Evolutionary conservation across 2,329 filamentous ascomycete species (phyloP).

Genomic region (Cladosporium sp.): DNA sequence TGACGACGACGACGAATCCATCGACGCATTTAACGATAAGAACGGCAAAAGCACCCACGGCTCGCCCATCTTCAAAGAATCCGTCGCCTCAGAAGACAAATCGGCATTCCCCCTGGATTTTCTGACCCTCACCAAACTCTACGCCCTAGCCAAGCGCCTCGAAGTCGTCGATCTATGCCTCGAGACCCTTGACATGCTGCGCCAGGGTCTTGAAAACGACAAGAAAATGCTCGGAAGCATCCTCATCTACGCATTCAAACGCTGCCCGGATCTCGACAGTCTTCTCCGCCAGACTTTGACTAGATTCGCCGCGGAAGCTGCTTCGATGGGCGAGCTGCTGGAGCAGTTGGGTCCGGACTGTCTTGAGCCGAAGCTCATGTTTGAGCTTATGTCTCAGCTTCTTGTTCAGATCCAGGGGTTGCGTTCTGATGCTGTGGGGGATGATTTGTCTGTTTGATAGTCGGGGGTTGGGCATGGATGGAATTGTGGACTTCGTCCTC

Average conservation of each 20-base stretch:
- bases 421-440: too few species aligned
- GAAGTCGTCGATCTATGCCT: not conserved
- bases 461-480: too few species aligned
- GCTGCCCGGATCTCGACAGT: not conserved
- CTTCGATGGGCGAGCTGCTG: not conserved
- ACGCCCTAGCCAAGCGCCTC: not conserved
- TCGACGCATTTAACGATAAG: not conserved
- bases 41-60: not conserved
- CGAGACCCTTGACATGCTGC: not conserved
- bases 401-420: too few species aligned
- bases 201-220: not conserved
- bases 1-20: not conserved
- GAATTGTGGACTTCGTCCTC: too few species aligned
- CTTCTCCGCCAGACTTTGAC: not conserved
- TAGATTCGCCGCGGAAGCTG: not conserved
- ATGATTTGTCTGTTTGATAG: too few species aligned
- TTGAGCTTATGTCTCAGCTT: not conserved
- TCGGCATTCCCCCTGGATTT: not conserved
- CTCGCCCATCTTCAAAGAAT: not conserved
- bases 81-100: not conserved
- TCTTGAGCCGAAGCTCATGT: not conserved
- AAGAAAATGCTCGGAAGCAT: not conserved
- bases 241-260: constrained; percentile 4
- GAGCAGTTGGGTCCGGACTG: not conserved
- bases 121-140: constrained; percentile 1